Percentiles rank a stretch among this genome's conserved stretches.
Conservation (phyloP, 805 yeast species). For the Yarrowia sp. region DNA sequence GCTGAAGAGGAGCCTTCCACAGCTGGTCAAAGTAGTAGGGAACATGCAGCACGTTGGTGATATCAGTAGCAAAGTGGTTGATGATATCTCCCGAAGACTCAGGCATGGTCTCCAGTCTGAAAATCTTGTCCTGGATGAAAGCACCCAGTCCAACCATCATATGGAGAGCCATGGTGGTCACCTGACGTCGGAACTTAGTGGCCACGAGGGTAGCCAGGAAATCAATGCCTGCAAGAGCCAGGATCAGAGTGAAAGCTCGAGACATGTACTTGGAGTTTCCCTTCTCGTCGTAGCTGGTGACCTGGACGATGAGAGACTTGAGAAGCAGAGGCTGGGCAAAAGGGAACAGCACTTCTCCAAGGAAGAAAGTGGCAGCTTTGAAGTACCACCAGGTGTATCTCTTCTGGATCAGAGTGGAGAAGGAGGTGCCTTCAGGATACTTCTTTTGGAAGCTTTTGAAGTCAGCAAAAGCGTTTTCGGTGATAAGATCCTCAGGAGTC, state of each 20-base stretch:
- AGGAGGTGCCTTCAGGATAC: conserved; percentile 20
- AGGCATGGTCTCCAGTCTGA: conserved; percentile 59
- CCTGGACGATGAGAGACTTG: conserved; percentile 54
- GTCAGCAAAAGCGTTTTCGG: conserved; percentile 18
- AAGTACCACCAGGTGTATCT: conserved; percentile 36
- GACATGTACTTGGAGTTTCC: conserved; percentile 60
- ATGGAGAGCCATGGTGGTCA: conserved; percentile 30
- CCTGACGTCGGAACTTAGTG: conserved; percentile 64
- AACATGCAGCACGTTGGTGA: conserved; percentile 31
- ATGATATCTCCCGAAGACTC: conserved; percentile 25
- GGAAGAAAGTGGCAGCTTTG: conserved; percentile 51
- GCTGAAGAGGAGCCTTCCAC: conserved; percentile 34
- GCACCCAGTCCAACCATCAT: conserved; percentile 68
- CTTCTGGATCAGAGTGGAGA: conserved; percentile 2
- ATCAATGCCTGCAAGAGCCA: conserved; percentile 75
- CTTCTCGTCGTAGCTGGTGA: conserved; percentile 52
- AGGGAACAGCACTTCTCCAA: conserved; percentile 54
- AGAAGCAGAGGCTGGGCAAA: conserved; percentile 55
- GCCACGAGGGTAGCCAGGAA: conserved; percentile 73
- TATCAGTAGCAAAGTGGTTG: conserved; percentile 34
- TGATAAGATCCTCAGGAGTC: conserved; percentile 23
- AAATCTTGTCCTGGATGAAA: conserved; percentile 71
- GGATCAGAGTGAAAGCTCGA: conserved; percentile 75
- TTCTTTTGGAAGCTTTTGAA: conserved; percentile 18
- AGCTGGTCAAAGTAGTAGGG: conserved; percentile 38